Evolutionary conservation across 1,284 basidiomycete species (phyloP), one percentile per base, ranked within the genome.

Genomic region (Phlebopus sp.): DNA sequence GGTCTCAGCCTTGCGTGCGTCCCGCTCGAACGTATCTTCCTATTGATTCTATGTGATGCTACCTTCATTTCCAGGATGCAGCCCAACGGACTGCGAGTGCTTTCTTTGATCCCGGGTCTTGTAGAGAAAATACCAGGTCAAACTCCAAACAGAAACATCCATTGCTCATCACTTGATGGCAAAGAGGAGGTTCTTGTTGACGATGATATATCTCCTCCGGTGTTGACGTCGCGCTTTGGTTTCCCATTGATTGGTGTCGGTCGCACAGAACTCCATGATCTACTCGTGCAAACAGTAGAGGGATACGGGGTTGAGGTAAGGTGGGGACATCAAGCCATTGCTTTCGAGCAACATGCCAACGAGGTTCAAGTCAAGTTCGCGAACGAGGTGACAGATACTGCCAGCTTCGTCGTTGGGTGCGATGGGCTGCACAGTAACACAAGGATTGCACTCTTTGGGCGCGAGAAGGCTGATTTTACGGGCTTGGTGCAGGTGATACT

Each of bases 391-490:
- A 63, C 50, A 27, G 71, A 68, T 46, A 63, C 59, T 0, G 73
- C 67, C 6, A 70, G 67, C 50, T 72, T 76, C 47, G 65, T 75
- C 9, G 63, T 76, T 5, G 75, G 74, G 13, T 75, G 73, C 52
- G 75, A 77, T 52, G 75, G 75, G 7, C 57, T 77, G 50, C 75
- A 76, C 51, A 74, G 73, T 49, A 66, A 63, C 38, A 71, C 73
- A 14, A 65, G 74, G 1, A 56, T 53, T 19, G 59, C 60, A 13
- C 58, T 76, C n/a, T 75, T 76, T 48, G 74, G 74, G 2, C 56
- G 67, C 48, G 66, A 72, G 52, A 50, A 59, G 15, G 66, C 68
- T 5, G 50, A 60, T 15, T 76, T 67, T 50, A 73, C 71, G 4
- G 74, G 73, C 0, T 53, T 74, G 19, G 67, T 63, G 0, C 74